These are phyloP conservation scores for Neoarthrinium moseri DNA, from an alignment of 2,329 filamentous ascomycete species.

Conservation along the genomic window DNA sequence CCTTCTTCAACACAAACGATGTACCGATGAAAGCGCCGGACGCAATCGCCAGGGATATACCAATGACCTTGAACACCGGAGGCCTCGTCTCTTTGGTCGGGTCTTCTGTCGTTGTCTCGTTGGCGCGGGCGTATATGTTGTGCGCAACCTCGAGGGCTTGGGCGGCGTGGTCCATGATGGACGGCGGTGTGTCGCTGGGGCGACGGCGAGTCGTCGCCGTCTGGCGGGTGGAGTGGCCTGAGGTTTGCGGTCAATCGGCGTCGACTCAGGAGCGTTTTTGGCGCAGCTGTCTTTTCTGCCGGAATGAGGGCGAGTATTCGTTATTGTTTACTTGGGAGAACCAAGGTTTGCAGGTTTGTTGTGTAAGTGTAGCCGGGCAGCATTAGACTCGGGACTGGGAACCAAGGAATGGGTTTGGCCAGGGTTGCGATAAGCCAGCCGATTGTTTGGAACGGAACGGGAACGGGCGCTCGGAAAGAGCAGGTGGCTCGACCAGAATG, in stretches of 20 bases:
- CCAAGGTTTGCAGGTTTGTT: not conserved
- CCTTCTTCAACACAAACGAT: conserved; percentile 95
- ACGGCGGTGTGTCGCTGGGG: conserved; percentile 12
- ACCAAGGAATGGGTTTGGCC: not conserved
- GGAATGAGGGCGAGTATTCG: not conserved
- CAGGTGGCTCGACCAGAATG: conserved; percentile 3
- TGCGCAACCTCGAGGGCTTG: conserved; percentile 32
- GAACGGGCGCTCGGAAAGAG: not conserved
- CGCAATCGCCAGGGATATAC: conserved; percentile 79
- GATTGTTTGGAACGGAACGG: too few species aligned
- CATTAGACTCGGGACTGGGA: conserved; percentile 1
- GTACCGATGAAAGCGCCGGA: conserved; percentile 92
- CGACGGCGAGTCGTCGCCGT: conserved; percentile 14
- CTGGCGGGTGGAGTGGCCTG: not conserved
- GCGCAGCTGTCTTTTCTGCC: not conserved
- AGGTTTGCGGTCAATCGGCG: not conserved
- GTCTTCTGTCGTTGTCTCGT: conserved; percentile 28
- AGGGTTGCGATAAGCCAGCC: too few species aligned
- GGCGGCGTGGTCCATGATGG: conserved; percentile 35
- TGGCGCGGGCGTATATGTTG: conserved; percentile 40
- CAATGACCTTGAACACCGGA: conserved; percentile 75
- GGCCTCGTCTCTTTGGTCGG: conserved; percentile 36
- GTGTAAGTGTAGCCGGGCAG: conserved; percentile 2
- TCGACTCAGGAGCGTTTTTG: too few species aligned
- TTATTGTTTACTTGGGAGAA: conserved; percentile 1